Base-by-base conservation (phyloP, 2,329 filamentous ascomycete genomes). In the Allantophomopsis cytisporea region DNA sequence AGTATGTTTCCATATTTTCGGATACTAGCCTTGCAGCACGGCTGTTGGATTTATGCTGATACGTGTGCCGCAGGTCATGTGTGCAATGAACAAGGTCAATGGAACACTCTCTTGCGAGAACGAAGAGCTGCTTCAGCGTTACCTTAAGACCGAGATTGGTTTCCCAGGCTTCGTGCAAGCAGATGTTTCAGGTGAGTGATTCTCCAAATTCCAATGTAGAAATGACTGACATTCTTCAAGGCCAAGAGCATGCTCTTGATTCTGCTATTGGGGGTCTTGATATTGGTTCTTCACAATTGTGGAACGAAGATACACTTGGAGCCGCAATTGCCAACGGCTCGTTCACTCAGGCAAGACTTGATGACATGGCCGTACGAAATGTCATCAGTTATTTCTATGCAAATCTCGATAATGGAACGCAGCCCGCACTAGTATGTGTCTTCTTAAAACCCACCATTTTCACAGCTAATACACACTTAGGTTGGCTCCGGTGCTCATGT, bases 301-400 rank as follows among this genome's bases (percentile, higher is more conserved):
- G 40, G 89, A 95, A 55, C 80, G 81, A 5, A 50, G 61, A 17
- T 91, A 94, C 61, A 75, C 60, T 96, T 47, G 95, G 89, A 1
- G 65, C 91, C 33, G 84, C 84, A 1, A 77, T 95, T 5, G 62
- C 94, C 47, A 95, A 96, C 55, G 88, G 88, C 21, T 94, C 87
- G 0, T 64, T 96, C 16, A 86, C 89, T 1, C 76, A 84, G 49
- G 94, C 83, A 73, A 76, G 89, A 41, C 58, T 96, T 11, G 88
- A 95, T 51, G 91, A 96, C 54, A 94, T 94, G 80, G 84, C 75
- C 3, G 81, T 86, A 57, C 77, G 91, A 50, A 94, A 83, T 54
- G 80, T 82, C 73, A 70, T 77, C 3, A 66, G 76, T 17, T 75
- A 71, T 54, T 81, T 76, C 64, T 80, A 80, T 59, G 70, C 75